phyloP scores from a whole-genome alignment of 2,329 filamentous ascomycete genomes.

The Colletotrichum lupini region DNA sequence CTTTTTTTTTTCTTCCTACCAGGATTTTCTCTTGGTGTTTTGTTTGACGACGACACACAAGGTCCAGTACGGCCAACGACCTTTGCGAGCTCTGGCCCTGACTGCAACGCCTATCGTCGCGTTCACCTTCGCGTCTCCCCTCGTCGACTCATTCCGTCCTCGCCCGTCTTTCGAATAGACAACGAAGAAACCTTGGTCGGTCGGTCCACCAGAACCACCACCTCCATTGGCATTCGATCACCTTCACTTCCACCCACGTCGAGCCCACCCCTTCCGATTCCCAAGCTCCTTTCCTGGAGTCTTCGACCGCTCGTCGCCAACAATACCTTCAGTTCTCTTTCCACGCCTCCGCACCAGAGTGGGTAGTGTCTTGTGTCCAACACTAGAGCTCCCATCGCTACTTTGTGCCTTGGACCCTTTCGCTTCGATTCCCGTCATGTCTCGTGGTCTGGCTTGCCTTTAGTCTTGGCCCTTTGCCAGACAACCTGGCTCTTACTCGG shows the following conservation, averaged over 20 bases:
- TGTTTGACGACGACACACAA: constrained; percentile 25
- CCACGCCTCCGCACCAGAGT: background rate
- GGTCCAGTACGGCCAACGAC: constrained; percentile 21
- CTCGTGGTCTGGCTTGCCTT: constrained; percentile 53
- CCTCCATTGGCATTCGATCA: background rate
- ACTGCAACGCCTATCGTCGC: constrained; percentile 4
- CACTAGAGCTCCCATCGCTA: constrained; percentile 16
- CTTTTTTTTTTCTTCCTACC: background rate
- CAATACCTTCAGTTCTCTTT: background rate
- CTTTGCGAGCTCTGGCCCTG: constrained; percentile 20
- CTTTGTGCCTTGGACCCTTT: constrained; percentile 13
- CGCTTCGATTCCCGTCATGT: constrained; percentile 52
- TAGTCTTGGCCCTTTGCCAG: constrained; percentile 62
- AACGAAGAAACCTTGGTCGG: background rate
- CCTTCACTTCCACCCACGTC: constrained; percentile 1
- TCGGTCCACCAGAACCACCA: background rate
- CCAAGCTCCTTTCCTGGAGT: background rate
- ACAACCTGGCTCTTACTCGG: constrained; percentile 40
- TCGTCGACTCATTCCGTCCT: constrained; percentile 9
- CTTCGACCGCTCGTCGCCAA: constrained; percentile 1
- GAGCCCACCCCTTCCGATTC: background rate
- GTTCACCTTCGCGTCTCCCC: constrained; percentile 6
- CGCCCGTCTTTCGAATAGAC: constrained; percentile 9
- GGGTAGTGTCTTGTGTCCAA: constrained; percentile 1
- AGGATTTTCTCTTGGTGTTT: constrained; percentile 9